phyloP scores from a whole-genome alignment of 176 grass and related monocot genomes.

The Puccinellia tenuiflora region DNA sequence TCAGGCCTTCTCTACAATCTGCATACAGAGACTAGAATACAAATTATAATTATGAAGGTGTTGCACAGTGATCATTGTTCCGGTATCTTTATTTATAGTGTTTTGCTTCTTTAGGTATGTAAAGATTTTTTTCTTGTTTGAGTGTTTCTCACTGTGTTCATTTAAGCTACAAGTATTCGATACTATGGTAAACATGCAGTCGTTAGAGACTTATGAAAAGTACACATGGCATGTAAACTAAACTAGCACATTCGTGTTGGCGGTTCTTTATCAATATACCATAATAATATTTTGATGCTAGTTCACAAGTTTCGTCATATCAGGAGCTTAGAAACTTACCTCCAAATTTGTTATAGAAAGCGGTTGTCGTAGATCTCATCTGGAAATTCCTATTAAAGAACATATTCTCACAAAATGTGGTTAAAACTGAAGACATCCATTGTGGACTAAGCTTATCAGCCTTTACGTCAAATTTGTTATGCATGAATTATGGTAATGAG shows the following conservation, averaged over 20 bases:
- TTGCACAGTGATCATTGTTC: neutral
- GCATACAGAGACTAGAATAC: neutral
- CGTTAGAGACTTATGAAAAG: neutral
- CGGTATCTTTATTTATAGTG: neutral
- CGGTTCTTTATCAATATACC: neutral
- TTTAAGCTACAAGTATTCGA: neutral
- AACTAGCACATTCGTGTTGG: neutral
- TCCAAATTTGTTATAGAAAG: neutral
- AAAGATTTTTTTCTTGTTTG: neutral
- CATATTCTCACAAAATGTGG: neutral
- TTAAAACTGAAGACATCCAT: neutral
- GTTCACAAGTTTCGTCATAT: neutral
- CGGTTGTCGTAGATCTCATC: neutral
- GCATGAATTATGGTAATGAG: neutral
- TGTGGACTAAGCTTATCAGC: neutral
- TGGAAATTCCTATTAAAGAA: too few species aligned
- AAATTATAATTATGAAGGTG: neutral
- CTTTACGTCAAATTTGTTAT: neutral
- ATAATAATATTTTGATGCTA: neutral
- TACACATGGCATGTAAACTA: neutral
- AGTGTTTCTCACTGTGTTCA: neutral
- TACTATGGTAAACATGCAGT: neutral
- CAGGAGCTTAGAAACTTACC: neutral
- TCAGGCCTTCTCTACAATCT: neutral
- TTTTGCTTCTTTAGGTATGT: neutral